Conservation (phyloP, 2,329 filamentous ascomycete genomes). For the Monosporascus sp. region DNA sequence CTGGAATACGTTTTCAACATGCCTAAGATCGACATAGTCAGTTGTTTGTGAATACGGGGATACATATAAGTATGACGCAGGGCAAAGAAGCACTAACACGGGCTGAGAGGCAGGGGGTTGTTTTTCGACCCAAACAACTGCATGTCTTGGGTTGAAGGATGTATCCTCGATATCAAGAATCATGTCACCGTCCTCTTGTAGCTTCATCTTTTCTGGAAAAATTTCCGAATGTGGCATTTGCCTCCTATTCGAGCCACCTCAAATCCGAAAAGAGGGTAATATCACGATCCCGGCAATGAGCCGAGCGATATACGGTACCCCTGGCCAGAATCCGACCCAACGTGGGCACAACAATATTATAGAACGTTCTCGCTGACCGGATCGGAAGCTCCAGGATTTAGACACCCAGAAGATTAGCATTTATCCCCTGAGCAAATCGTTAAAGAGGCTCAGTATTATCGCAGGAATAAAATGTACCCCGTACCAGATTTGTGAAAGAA, state of each 20-base stretch:
- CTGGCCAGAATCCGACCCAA: no score
- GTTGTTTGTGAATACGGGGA: conserved; percentile 7
- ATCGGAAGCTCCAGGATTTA: no score
- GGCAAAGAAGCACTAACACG: conserved; percentile 17
- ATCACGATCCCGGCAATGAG: background rate
- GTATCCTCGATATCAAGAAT: conserved; percentile 18
- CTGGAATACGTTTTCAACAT: conserved; percentile 39
- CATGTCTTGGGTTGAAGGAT: conserved; percentile 27
- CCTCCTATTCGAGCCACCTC: background rate
- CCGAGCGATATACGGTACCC: background rate
- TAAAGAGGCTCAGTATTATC: background rate
- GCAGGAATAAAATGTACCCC: background rate
- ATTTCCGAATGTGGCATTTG: background rate
- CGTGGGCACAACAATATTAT: no score
- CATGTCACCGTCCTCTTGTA: background rate
- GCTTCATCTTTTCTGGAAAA: background rate
- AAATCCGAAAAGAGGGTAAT: background rate
- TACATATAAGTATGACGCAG: background rate
- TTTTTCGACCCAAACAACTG: conserved; percentile 24
- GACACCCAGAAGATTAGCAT: no score
- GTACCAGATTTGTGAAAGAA: background rate
- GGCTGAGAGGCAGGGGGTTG: conserved; percentile 18
- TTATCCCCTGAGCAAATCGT: no score
- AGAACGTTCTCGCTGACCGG: no score
- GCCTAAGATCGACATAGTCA: conserved; percentile 12